phyloP scores from a whole-genome alignment of 768 basidiomycete genomes.

The Trametes cubensis region DNA sequence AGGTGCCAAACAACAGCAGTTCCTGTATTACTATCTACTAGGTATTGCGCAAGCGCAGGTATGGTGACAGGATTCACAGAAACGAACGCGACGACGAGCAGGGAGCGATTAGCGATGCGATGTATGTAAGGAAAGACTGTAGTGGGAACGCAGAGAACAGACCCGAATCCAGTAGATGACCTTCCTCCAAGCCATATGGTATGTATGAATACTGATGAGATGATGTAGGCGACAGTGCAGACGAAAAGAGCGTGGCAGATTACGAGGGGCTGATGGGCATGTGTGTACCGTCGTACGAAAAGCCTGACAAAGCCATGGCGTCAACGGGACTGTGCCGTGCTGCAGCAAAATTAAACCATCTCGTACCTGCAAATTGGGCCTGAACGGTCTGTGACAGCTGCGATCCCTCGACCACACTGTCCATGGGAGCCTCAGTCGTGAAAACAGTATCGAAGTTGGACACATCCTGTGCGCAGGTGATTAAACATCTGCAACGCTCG shows the following conservation, averaged over 20 bases:
- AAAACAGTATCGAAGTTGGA: slow-evolving; percentile 90
- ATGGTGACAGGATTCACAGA: neutral
- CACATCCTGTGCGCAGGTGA: slow-evolving; percentile 56
- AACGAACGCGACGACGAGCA: slow-evolving; percentile 23
- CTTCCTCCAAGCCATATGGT: slow-evolving; percentile 15
- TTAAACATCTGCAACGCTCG: neutral
- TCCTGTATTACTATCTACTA: slow-evolving; percentile 18
- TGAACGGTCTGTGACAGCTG: slow-evolving; percentile 93
- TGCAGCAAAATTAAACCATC: too few species aligned
- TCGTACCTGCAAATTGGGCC: slow-evolving; percentile 83
- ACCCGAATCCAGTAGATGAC: slow-evolving; percentile 9
- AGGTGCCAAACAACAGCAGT: neutral
- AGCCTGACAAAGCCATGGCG: slow-evolving; percentile 46
- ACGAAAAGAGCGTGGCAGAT: slow-evolving; percentile 11
- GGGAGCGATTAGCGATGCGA: slow-evolving; percentile 23
- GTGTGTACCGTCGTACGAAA: slow-evolving; percentile 80
- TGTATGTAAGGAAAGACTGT: slow-evolving; percentile 21
- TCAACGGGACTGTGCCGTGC: neutral
- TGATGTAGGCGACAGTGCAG: slow-evolving; percentile 2
- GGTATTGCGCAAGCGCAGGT: slow-evolving; percentile 9
- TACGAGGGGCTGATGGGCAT: slow-evolving; percentile 48
- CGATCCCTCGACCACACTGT: slow-evolving; percentile 93
- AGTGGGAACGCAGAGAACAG: neutral
- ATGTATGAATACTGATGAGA: slow-evolving; percentile 13
- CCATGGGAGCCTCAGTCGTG: slow-evolving; percentile 88